Base-by-base conservation (phyloP, 2,329 filamentous ascomycete species). In the Cryphonectria radicalis region DNA sequence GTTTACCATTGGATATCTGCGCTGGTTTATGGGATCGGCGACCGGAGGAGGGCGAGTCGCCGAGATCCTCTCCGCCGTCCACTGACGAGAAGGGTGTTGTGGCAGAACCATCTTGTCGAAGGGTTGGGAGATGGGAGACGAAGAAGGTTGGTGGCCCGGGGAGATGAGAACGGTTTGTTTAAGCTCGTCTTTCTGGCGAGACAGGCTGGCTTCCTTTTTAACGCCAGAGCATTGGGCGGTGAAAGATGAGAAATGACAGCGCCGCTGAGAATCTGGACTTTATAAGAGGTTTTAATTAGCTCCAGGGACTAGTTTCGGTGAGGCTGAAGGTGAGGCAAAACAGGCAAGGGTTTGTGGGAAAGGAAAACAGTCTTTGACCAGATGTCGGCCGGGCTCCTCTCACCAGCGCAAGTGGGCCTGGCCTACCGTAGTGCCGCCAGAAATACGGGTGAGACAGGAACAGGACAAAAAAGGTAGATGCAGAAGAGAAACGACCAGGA, bases 1-100 rank as follows among this genome's bases (percentile, higher is more conserved):
- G 13, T 28, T 42, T 69, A 73, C 71, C 71, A 73, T 73, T 25
- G 71, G 71, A 37, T 71, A 63, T 25, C 71, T 63, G n/a, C 62
- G 66, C 28, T 73, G 69, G 63, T 73, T 71, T n/a, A 73, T 71
- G 11, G 69, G 66, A 53, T 73, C 71, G 46, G 63, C 57, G 13
- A 50, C 67, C 10, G 28, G 28, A 28, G 71, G 69, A 55, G 70
- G 60, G 43, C 71, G 66, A 57, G 28, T 35, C n/a, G 53, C 63
- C 57, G 71, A 57, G 63, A 73, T 60, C 57, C 71, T 71, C 17
- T 73, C 71, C 55, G 66, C 57, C 50, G 67, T 66, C 71, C 71
- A 73, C 25, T 69, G 69, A 32, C 71, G 71, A 19, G 69, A 57
- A 25, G 71, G 69, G 66, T 71, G 69, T 14, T 37, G 57, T 37